Percentiles rank a stretch among this genome's conserved stretches.
These are phyloP conservation scores for Ogataea zsoltii DNA, from an alignment of 805 yeast species.

Conservation along the genomic window DNA sequence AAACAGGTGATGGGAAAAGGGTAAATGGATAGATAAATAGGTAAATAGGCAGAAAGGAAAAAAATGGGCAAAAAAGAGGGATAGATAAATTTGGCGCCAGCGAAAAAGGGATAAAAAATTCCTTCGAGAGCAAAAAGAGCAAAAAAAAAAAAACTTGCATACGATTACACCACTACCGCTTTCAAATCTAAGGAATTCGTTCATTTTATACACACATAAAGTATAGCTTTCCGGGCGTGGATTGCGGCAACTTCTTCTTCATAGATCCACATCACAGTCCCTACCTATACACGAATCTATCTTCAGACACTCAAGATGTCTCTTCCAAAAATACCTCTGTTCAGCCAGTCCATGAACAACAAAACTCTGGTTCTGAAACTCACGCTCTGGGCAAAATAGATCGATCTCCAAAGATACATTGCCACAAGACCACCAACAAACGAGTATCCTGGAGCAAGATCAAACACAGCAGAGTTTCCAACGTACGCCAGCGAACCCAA, in stretches of 20 bases:
- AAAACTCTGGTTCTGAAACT: slow-evolving; percentile 63
- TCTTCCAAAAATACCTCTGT: slow-evolving; percentile 59
- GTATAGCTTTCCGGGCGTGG: too few relatives aligned
- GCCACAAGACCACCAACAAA: slow-evolving; percentile 67
- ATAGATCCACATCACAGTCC: too few relatives aligned
- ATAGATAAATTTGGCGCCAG: neutral
- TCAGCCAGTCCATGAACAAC: slow-evolving; percentile 67
- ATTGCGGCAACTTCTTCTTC: too few relatives aligned
- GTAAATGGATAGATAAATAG: neutral
- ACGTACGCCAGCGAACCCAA: slow-evolving; percentile 68
- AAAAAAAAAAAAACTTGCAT: too few relatives aligned
- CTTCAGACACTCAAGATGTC: slow-evolving; percentile 37
- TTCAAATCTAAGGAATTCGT: too few relatives aligned
- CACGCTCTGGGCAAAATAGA: slow-evolving; percentile 67
- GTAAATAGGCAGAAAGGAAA: neutral
- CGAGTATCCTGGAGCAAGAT: slow-evolving; percentile 58
- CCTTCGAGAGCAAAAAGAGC: too few relatives aligned
- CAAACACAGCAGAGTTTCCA: slow-evolving; percentile 72
- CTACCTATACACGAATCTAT: neutral
- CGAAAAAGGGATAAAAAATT: neutral
- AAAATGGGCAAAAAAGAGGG: neutral
- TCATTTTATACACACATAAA: too few relatives aligned
- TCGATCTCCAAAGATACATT: slow-evolving; percentile 74
- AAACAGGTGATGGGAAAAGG: too few relatives aligned
- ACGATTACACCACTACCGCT: too few relatives aligned